Base-by-base conservation (phyloP, 805 yeast species). In the Kodamaea sagamina region DNA sequence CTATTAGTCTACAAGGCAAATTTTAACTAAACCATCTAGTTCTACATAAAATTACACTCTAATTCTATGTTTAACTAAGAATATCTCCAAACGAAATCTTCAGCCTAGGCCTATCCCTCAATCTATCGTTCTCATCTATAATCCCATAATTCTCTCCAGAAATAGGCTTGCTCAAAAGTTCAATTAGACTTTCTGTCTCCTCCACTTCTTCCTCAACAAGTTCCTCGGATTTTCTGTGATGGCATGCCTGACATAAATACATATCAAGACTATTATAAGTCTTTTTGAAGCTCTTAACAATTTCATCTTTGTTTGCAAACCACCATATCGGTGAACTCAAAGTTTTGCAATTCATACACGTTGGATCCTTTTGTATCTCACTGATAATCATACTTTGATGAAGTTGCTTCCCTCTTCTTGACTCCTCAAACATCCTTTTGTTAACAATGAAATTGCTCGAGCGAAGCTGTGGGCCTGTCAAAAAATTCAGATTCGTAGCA, bases 291-390 rank as follows among this genome's bases (percentile, higher is more conserved):
- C 34, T 34, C 32, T 32, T 35, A 24, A 42, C 41, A 11, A 36
- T 36, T 24, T 42, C 41, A 19, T 36, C 27, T 7, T 19, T 29
- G 15, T 31, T 32, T 12, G 45, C 41, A 15, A 49, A 46, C 71
- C 72, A 64, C 74, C 74, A 68, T 29, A 60, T 60, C 5, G 74
- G 74, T 3, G 72, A 62, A 4, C 58, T 54, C 0, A 39, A 29
- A 1, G 66, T 49, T 2, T 47, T 39, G 48, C 72, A 67, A 10
- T 32, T 39, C 2, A 24, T 27, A 42, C 72, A 67, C 8, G 29
- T 11, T 8, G 36, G 41, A 6, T 39, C 44, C 31, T 22, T 32
- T 13, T 36, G 41, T 22, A 42, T 22, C 37, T 42, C 45, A 22
- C 27, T 22, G 18, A 42, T 31, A 11, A 31, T 31, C 40, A 41